phyloP scores from a whole-genome alignment of 495 filamentous ascomycete species.

The Xanthoparmelia taractica region DNA sequence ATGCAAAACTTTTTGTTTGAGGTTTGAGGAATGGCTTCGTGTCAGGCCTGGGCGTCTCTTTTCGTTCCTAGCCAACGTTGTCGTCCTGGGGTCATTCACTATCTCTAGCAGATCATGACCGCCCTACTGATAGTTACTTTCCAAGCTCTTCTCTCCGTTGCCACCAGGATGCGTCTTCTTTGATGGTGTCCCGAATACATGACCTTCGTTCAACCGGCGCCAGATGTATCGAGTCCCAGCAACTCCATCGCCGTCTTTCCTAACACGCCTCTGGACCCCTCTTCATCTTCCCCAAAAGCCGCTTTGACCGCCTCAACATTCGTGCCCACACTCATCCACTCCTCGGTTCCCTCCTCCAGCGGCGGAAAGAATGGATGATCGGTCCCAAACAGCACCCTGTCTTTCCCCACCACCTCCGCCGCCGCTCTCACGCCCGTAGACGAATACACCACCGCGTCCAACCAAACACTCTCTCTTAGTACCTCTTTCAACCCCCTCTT shows the following conservation, averaged over 20 bases:
- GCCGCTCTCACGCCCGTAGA: constrained; percentile 69
- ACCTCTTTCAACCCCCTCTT: constrained; percentile 63
- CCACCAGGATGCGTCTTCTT: background rate
- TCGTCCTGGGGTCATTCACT: no score
- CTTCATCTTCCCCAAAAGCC: background rate
- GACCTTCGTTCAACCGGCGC: background rate
- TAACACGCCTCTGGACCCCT: background rate
- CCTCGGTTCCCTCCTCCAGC: constrained; percentile 45
- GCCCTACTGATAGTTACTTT: no score
- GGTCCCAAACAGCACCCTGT: constrained; percentile 31
- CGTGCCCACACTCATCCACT: constrained; percentile 76
- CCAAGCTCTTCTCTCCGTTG: no score
- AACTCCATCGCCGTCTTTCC: background rate
- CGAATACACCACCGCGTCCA: constrained; percentile 83
- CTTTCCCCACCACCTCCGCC: constrained; percentile 47
- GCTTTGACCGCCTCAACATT: constrained; percentile 62
- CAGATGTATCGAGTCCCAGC: background rate
- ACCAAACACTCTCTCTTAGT: constrained; percentile 73
- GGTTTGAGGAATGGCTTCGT: no score
- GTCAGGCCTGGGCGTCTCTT: no score
- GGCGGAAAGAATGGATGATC: constrained; percentile 97
- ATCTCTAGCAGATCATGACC: no score
- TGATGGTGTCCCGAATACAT: no score
- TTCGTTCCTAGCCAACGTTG: no score
- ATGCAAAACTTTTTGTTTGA: no score